These are phyloP conservation scores for Fragaria vesca DNA, from an alignment of 306 rosid genomes.

Conservation along the genomic window DNA sequence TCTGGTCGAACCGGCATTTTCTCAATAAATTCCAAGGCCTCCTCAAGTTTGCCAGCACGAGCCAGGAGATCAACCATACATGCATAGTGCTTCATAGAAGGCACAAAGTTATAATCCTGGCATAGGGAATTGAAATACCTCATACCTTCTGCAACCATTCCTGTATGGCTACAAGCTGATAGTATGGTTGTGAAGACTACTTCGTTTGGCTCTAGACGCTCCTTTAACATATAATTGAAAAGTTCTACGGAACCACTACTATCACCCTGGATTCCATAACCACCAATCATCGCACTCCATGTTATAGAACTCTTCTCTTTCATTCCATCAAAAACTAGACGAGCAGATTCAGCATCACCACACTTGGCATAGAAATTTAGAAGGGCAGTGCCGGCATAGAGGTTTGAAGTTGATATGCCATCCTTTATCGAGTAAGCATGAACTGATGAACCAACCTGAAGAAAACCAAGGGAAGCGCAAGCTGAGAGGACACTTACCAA, in stretches of 20 bases:
- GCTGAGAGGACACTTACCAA: conserved; percentile 59
- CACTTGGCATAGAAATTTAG: conserved; percentile 75
- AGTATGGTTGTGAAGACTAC: conserved; percentile 56
- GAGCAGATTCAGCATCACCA: conserved; percentile 66
- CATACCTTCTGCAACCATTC: conserved; percentile 73
- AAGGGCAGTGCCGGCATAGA: conserved; percentile 69
- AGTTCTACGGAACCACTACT: conserved; percentile 55
- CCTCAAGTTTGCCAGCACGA: conserved; percentile 68
- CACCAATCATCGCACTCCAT: conserved; percentile 78
- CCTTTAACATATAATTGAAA: conserved; percentile 61
- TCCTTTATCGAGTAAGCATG: conserved; percentile 53
- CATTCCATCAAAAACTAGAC: conserved; percentile 62
- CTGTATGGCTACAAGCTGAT: conserved; percentile 78
- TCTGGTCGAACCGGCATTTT: conserved; percentile 58
- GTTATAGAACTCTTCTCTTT: conserved; percentile 58
- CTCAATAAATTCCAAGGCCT: conserved; percentile 61
- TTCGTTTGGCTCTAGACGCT: conserved; percentile 52
- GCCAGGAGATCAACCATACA: conserved; percentile 75
- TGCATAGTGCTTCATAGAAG: conserved; percentile 75
- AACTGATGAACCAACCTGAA: conserved; percentile 56
- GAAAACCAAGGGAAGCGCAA: conserved; percentile 59
- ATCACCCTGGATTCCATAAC: conserved; percentile 76
- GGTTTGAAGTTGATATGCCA: conserved; percentile 42
- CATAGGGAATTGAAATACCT: conserved; percentile 57
- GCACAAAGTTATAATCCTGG: conserved; percentile 46